These are phyloP conservation scores for Massariosphaeria phaeospora DNA, from an alignment of 495 filamentous ascomycete species.

Conservation along the genomic window DNA sequence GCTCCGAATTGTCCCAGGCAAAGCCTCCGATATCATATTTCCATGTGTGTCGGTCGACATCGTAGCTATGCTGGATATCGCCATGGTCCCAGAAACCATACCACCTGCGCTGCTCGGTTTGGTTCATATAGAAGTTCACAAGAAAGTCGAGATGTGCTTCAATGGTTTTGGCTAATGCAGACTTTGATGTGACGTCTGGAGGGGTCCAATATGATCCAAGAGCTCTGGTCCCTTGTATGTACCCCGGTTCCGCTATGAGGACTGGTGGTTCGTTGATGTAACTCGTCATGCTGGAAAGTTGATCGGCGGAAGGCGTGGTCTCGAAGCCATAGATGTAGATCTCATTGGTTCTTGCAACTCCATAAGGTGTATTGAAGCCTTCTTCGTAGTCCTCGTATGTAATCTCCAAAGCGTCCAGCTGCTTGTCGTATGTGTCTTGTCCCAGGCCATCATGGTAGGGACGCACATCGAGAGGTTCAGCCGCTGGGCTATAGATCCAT, in stretches of 20 bases:
- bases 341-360: constrained; percentile 12
- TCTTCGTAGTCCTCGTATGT: constrained; percentile 14
- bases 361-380: constrained; percentile 18
- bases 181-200: not conserved
- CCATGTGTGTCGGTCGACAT: constrained; percentile 13
- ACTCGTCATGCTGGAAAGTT: constrained; percentile 1
- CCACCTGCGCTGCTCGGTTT: constrained; percentile 16
- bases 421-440: constrained; percentile 14
- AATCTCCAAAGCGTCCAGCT: constrained; percentile 14
- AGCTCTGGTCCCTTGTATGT: constrained; percentile 1
- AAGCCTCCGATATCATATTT: constrained; percentile 16
- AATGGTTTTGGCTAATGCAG: not conserved
- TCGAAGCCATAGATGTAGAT: constrained; percentile 15
- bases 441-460: constrained; percentile 17
- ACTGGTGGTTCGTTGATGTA: constrained; percentile 13
- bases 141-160: constrained; percentile 18
- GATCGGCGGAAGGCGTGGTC: constrained; percentile 13
- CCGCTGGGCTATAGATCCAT: constrained; percentile 14
- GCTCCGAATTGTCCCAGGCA: constrained; percentile 19
- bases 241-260: constrained; percentile 10
- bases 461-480: constrained; percentile 9
- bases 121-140: constrained; percentile 4
- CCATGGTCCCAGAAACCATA: constrained; percentile 22
- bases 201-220: constrained; percentile 10
- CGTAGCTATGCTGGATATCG: constrained; percentile 16